Evolutionary conservation across 768 basidiomycete species (phyloP), one percentile per base, ranked within the genome.

Genomic region (Mycena metata): DNA sequence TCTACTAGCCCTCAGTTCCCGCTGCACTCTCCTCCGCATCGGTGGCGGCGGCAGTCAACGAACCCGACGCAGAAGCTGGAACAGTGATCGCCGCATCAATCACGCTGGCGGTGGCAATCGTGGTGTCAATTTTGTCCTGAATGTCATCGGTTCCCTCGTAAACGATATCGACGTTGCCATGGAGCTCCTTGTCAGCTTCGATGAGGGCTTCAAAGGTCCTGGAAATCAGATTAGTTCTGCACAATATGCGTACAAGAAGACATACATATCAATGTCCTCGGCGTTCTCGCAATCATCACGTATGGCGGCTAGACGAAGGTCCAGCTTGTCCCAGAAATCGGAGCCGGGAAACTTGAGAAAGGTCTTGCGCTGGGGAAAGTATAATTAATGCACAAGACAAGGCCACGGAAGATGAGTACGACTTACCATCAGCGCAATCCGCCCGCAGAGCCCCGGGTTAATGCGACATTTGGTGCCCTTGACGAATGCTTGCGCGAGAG

Each of bases 391-490:
- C n/a, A n/a, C n/a, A n/a, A n/a, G n/a, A n/a, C n/a, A n/a, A n/a
- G n/a, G n/a, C n/a, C 17, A 50, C 30, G 24, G 24, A 10, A 26
- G 45, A 46, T 6, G n/a, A 19, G 45, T 26, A 59, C 8, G 12
- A 33, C 59, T 39, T 35, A 60, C 65, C 56, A 67, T 67, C 4
- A 67, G 49, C 7, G 65, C 65, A 42, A 67, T 42, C 2, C 65
- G 65, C 8, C 46, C 51, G 23, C 65, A 67, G 2, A 67, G 58
- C 1, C 11, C 47, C 33, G 43, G 13, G 2, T 30, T 52, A 6
- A 67, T 46, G 5, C 33, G 13, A 24, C 58, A 67, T 23, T 67
- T 17, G 16, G 58, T 66, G 10, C 50, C 58, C 0, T 57, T 30
- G 16, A 60, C 51, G 45, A 66, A 24, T 2, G 19, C 13, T 33